Conservation (phyloP, 108 stramenopile genomes). For the Pseudonitzschia delicatissima region DNA sequence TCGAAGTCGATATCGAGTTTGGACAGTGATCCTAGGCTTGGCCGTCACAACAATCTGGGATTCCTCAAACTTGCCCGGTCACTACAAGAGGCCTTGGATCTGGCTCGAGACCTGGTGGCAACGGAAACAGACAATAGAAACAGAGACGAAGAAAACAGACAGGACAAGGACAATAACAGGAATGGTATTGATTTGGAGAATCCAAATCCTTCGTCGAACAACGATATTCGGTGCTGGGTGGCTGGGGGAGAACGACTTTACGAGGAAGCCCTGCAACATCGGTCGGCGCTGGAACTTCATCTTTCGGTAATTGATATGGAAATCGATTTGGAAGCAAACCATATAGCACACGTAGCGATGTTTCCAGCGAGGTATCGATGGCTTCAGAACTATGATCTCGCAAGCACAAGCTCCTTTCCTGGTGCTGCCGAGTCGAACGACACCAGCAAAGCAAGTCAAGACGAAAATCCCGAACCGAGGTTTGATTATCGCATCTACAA, state of each 20-base stretch:
- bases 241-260: constrained; percentile 74
- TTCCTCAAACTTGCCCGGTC: constrained; percentile 24
- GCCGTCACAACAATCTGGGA: neutral
- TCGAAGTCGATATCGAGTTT: constrained; percentile 38
- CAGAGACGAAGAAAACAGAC: neutral
- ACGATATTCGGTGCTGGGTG: constrained; percentile 66
- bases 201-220: constrained; percentile 8
- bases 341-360: neutral
- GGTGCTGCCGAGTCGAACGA: neutral
- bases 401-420: neutral
- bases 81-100: constrained; percentile 59
- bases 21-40: neutral
- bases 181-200: neutral
- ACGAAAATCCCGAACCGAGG: neutral
- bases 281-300: constrained; percentile 43
- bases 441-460: neutral
- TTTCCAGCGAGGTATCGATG: constrained; percentile 31
- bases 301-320: constrained; percentile 48
- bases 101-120: constrained; percentile 37
- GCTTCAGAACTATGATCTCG: constrained; percentile 16
- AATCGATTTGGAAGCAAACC: constrained; percentile 1
- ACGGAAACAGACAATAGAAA: neutral
- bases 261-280: constrained; percentile 61
- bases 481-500: constrained; percentile 5
- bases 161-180: constrained; percentile 1